Evolutionary conservation across 139 green algal species (phyloP), one percentile per base, ranked within the genome.

Genomic region (Chlamydomonas incerta): DNA sequence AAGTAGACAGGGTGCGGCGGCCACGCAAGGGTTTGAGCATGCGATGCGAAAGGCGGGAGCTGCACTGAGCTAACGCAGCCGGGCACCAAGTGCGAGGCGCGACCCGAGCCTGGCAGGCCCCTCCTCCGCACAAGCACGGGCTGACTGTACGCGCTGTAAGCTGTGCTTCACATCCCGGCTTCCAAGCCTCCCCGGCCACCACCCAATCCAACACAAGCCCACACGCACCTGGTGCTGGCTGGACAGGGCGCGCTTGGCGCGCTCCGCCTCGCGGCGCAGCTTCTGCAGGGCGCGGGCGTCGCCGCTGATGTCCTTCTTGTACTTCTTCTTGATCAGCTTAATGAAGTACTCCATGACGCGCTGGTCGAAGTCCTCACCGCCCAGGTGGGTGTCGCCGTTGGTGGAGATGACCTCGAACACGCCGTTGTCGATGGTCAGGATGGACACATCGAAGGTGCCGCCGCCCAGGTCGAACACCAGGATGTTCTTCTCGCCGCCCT

Each of bases 271-370:
- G 29, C 95, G 91, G 52, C 95, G 90, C 62, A 99, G 94, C 91
- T 98, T 98, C 90, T 97, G 95, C 76, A 98, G 92, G 0, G 97
- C 97, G 69, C 94, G 93, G 47, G 90, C 88, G 90, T 99, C 96
- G 34, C 83, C 74, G 76, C 88, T 95, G 60, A 99, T 84, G 81
- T 99, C 96, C 87, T 96, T 95, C 82, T 92, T 92, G 91, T 95
- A 95, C 92, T 99, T 99, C 55, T 94, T 92, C 92, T 99, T 99
- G 89, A 99, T 95, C 17, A 98, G 90, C 92, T 98, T 98, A 89
- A 98, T 97, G 89, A 99, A 98, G 92, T 99, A 98, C 84, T 99
- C 94, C 95, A 99, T 98, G 3, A 99, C 92, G 47, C 95, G 90
- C 88, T 99, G 95, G 92, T 99, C 97, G 91, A 99, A 99, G 92